Evolutionary conservation across 257 asterid species (phyloP).

Genomic region (Penstemon eatonii): DNA sequence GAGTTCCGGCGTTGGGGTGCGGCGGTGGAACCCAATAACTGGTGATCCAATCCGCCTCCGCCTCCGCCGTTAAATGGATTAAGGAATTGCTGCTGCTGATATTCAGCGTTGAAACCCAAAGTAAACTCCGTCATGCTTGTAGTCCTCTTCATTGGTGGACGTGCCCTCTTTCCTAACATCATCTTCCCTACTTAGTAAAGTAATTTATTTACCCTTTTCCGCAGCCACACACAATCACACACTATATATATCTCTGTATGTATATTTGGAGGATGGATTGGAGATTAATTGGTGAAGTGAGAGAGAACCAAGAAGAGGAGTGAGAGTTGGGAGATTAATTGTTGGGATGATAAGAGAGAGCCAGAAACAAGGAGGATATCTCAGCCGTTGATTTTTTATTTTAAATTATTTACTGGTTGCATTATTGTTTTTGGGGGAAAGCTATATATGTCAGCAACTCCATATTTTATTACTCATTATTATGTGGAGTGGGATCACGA

Average conservation of each 20-base stretch:
- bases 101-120: slow-evolving; percentile 39
- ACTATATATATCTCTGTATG: too few species aligned
- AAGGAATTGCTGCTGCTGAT: slow-evolving; percentile 39
- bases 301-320: slow-evolving; percentile 11
- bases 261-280: too few species aligned
- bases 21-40: slow-evolving; percentile 43
- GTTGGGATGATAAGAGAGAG: slow-evolving; percentile 52
- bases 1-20: slow-evolving; percentile 56
- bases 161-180: slow-evolving; percentile 71
- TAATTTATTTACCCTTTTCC: too few species aligned
- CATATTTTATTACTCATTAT: background rate
- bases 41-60: slow-evolving; percentile 28
- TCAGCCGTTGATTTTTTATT: slow-evolving; percentile 48
- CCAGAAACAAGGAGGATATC: slow-evolving; percentile 42
- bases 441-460: background rate
- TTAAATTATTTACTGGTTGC: background rate
- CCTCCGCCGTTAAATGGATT: slow-evolving; percentile 31
- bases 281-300: background rate
- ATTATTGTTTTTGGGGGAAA: background rate
- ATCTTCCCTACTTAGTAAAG: slow-evolving; percentile 18
- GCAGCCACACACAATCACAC: too few species aligned
- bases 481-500: background rate
- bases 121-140: slow-evolving; percentile 74
- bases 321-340: slow-evolving; percentile 28
- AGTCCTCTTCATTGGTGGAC: slow-evolving; percentile 80